Evolutionary conservation across 148 eudicot genomes (phyloP), one percentile per base, ranked within the genome.

Genomic region (Euryodendron excelsum): DNA sequence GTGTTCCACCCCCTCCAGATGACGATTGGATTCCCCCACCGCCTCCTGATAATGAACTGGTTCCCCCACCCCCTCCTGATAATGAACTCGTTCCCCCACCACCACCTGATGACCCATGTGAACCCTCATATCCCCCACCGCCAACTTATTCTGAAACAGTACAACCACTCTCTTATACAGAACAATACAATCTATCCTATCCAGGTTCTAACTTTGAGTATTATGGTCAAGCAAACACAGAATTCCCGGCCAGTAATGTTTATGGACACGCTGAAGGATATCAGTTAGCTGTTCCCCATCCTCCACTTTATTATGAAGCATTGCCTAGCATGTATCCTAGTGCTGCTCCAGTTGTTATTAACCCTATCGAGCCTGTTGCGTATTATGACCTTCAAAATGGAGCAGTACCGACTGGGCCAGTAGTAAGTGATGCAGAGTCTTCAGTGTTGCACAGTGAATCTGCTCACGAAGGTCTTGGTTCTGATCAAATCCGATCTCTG

Each of bases 41-140:
- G 28, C 98, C 98, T 15, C 97, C 98, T 82, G 97, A 92, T 75
- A 80, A 86, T 64, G 98, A 93, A 82, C 92, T 81, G 28, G 84
- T 91, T 81, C 99, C 96, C 72, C 99, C 99, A 65, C 99, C 99
- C 27, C 99, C 99, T 13, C 97, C 99, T 59, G 96, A 90, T 77
- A 80, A 86, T 64, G 98, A 93, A 82, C 92, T 81, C 23, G 84
- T 91, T 81, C 99, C 96, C 72, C 99, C 99, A 65, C 99, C 99
- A 28, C 99, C 99, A 17, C 97, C 99, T 59, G 96, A 90, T 77
- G 94, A 93, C 74, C 94, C 90, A 48, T 87, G 90, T 50, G 97
- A 89, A 79, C 74, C 86, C 59, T 73, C 79, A 30, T 79, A 77
- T 55, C 85, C 90, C 4, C 87, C 82, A 65, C 85, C 82, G 1